These are phyloP conservation scores for Sungouiozyma intestinalis DNA, from an alignment of 805 yeast genomes.

Conservation along the genomic window DNA sequence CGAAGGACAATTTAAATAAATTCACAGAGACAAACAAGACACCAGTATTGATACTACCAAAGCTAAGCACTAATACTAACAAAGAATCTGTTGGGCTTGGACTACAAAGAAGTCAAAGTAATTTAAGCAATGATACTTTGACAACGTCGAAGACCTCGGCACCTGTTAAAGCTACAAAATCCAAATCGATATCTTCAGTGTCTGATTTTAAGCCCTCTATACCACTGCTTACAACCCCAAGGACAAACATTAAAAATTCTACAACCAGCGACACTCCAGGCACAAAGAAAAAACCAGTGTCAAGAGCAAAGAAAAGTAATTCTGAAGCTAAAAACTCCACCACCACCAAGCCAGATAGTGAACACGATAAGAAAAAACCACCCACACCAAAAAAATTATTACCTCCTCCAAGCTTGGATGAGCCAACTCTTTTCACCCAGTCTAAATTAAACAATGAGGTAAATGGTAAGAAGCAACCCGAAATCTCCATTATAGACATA, in stretches of 20 bases:
- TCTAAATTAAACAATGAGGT: slow-evolving; percentile 10
- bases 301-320: not conserved
- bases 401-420: slow-evolving; percentile 15
- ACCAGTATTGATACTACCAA: not conserved
- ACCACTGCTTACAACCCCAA: not conserved
- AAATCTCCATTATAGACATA: slow-evolving; percentile 20
- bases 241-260: not conserved
- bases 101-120: slow-evolving; percentile 1
- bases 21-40: not conserved
- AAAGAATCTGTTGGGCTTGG: not conserved
- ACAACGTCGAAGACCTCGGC: not conserved
- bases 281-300: slow-evolving; percentile 1
- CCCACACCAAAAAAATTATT: slow-evolving; percentile 10
- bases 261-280: not conserved
- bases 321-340: slow-evolving; percentile 2
- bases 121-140: not conserved
- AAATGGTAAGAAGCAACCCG: slow-evolving; percentile 11
- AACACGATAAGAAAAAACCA: slow-evolving; percentile 11
- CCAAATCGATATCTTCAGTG: slow-evolving; percentile 2
- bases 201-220: not conserved
- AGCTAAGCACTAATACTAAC: too few species aligned
- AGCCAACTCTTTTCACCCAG: slow-evolving; percentile 16
- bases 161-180: slow-evolving; percentile 4
- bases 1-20: not conserved
- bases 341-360: slow-evolving; percentile 2